These are phyloP conservation scores for Trichosanthes cucumerina DNA, from an alignment of 306 rosid genomes.

Conservation along the genomic window DNA sequence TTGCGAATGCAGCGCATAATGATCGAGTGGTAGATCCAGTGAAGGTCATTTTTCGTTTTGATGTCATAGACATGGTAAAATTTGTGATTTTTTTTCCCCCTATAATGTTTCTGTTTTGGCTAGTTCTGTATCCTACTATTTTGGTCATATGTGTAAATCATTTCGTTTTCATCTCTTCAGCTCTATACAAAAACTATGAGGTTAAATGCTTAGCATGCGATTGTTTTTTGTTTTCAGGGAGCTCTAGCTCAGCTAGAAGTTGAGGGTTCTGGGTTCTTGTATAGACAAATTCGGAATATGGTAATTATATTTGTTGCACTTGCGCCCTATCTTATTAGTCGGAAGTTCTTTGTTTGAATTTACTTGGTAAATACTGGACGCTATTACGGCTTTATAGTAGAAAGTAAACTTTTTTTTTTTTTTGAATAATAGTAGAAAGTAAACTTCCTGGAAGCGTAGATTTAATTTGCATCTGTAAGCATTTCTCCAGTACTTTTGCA, in stretches of 20 bases:
- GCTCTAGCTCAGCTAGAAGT: constrained; percentile 50
- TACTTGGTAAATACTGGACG: background rate
- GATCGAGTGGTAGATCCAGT: constrained; percentile 64
- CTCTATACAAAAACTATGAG: background rate
- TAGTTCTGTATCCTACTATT: background rate
- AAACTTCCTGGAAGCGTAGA: background rate
- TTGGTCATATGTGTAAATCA: background rate
- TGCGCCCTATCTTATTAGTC: background rate
- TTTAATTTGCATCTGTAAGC: background rate
- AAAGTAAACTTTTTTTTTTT: background rate
- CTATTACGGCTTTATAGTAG: too few relatives aligned
- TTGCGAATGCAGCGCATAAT: constrained; percentile 63
- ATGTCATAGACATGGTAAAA: constrained; percentile 55
- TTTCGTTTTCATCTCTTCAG: background rate
- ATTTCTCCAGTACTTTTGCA: constrained; percentile 13
- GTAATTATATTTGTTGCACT: constrained; percentile 22
- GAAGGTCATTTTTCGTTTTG: constrained; percentile 59
- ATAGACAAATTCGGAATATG: constrained; percentile 95
- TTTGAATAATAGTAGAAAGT: background rate
- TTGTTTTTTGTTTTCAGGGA: constrained; percentile 27
- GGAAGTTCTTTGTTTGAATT: background rate
- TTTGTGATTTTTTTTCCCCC: background rate
- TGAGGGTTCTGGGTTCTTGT: constrained; percentile 91
- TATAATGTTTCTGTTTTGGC: background rate
- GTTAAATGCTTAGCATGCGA: constrained; percentile 11